Base-by-base conservation (phyloP, 139 green algal genomes). In the Axilococcus clingmanii region DNA sequence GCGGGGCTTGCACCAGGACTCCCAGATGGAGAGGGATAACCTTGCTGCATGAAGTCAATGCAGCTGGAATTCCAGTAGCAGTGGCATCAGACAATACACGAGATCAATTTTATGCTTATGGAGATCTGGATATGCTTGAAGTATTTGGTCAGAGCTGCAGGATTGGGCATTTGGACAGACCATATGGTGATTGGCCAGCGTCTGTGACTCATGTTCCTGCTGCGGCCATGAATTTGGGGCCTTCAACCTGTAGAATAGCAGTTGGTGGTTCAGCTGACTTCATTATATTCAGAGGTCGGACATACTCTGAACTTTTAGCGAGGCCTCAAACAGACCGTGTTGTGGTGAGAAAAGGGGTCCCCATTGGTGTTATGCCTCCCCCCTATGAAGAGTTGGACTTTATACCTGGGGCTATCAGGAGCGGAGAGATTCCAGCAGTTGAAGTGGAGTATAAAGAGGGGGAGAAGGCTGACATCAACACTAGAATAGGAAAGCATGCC, bases 51-150 rank as follows among this genome's bases (percentile, higher is more conserved):
- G 77, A 86, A 59, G 48, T 82, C 23, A 50, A 43, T 1, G 45
- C 33, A 11, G 57, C 62, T 0, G 78, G 75, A 27, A 59, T 87
- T 5, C 57, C 77, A 7, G 63, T 75, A 3, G 75, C 78, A 12
- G 46, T 87, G 11, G 71, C 79, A 27, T 79, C 64, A n/a, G 79
- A 87, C 44, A 87, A 87, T 45, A 78, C 68, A 8, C 52, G 79
- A 12, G 79, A 87, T 61, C 79, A 88, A 56, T 88, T 88, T 37
- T 88, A 76, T 48, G 72, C 63, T 3, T 88, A 86, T 27, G 79
- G 79, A 1, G 79, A 88, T 57, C 59, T 84, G 6, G 79, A 88
- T 67, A 81, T 86, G 74, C 65, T 88, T 11, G 79, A 86, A 49
- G 76, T 88, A 4, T 84, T 84, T 52, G 64, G 50, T 2, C 66